Evolutionary conservation across 73 alveolate genomes (phyloP), one percentile per base, ranked within the genome.

Genomic region (Loxodes magnus): DNA sequence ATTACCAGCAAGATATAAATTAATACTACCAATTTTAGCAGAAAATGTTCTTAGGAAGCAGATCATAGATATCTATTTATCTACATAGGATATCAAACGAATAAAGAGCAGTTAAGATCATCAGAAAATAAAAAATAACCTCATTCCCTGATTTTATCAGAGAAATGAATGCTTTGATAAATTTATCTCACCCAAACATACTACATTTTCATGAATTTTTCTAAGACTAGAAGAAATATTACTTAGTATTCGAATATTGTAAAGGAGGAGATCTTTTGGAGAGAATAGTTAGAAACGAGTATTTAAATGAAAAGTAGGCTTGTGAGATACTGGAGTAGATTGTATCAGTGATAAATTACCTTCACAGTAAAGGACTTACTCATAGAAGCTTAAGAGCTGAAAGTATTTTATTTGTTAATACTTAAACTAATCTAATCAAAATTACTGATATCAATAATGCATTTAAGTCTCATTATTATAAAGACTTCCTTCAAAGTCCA

Each of bases 401-500:
- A 31, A 31, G n/a, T 31, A 31, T 31, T 31, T 31, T 31, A 31
- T 31, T 31, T 9, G 9, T 31, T 9, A 31, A 31, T 31, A n/a
- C 9, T 9, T 9, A 31, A 9, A 31, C 41, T 31, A 9, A 9
- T 31, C 12, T 9, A 31, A 31, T 31, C 9, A 31, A 31, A 31
- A 31, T 31, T 31, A n/a, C 12, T 31, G 41, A 31, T 31, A 9
- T 31, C n/a, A n/a, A n/a, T 9, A 31, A 31, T 10, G 41, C 41
- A 9, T 31, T 9, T 10, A 31, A 31, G 9, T 31, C n/a, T 31
- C 41, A 31, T 31, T 7, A 7, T 22, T 14, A 14, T 7, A 5
- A 12, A 38, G 52, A 6, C 5, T 12, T 12, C n/a, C 6, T 14
- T 5, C 67, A 65, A 15, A 44, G 55, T 22, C 50, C 66, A 4